These are phyloP conservation scores for Tolypocladium inflatum DNA, from an alignment of 2,329 filamentous ascomycete genomes.

Conservation along the genomic window DNA sequence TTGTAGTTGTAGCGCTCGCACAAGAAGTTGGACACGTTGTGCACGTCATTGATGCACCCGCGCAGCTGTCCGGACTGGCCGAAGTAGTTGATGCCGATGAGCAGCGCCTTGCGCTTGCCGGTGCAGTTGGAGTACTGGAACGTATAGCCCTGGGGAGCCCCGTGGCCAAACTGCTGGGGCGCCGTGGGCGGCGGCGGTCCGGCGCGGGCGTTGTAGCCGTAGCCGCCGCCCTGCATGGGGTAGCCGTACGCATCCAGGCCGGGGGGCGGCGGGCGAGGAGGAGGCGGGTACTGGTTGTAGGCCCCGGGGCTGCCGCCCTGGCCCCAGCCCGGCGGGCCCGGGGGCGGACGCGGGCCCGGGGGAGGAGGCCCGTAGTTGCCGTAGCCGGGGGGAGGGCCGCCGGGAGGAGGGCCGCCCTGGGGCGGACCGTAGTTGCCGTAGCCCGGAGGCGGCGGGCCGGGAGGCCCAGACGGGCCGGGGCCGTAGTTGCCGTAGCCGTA, in stretches of 20 bases:
- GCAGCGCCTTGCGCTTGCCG: slow-evolving; percentile 61
- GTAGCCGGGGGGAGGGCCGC: slow-evolving; percentile 8
- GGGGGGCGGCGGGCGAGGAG: slow-evolving; percentile 29
- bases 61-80: slow-evolving; percentile 61
- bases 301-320: slow-evolving; percentile 6
- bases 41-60: slow-evolving; percentile 74
- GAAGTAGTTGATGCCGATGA: slow-evolving; percentile 78
- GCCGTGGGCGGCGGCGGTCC: slow-evolving; percentile 36
- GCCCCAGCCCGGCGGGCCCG: slow-evolving; percentile 8
- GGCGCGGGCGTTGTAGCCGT: slow-evolving; percentile 18
- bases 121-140: slow-evolving; percentile 72
- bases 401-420: slow-evolving; percentile 10
- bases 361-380: slow-evolving; percentile 13
- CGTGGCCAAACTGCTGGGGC: slow-evolving; percentile 53
- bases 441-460: slow-evolving; percentile 10
- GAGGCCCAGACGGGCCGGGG: slow-evolving; percentile 11
- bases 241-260: slow-evolving; percentile 38
- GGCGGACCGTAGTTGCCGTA: slow-evolving; percentile 12
- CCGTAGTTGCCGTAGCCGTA: slow-evolving; percentile 20
- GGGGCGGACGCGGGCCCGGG: slow-evolving; percentile 9
- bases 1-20: slow-evolving; percentile 60
- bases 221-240: slow-evolving; percentile 20
- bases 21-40: slow-evolving; percentile 65
- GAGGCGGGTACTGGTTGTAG: slow-evolving; percentile 15
- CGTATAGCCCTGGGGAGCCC: slow-evolving; percentile 57